phyloP scores from a whole-genome alignment of 768 basidiomycete genomes.

The Trametes meyenii region DNA sequence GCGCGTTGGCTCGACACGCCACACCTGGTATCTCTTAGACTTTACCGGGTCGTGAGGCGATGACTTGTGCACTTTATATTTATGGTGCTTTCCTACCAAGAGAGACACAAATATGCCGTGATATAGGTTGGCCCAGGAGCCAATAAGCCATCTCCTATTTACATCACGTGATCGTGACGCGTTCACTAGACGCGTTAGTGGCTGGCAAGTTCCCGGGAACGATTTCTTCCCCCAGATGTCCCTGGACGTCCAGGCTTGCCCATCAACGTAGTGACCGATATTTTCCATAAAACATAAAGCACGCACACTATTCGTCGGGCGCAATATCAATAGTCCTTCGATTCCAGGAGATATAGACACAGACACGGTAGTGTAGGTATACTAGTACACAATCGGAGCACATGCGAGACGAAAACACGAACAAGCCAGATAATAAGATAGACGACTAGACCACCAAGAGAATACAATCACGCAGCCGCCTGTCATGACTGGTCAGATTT shows the following conservation, averaged over 20 bases:
- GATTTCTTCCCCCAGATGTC: too few relatives aligned
- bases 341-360: slow-evolving; percentile 18
- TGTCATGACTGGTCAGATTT: background rate
- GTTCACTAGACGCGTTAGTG: slow-evolving; percentile 10
- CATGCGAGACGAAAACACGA: slow-evolving; percentile 12
- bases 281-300: too few relatives aligned
- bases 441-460: background rate
- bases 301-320: too few relatives aligned
- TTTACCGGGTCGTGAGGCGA: too few relatives aligned
- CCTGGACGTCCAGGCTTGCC: too few relatives aligned
- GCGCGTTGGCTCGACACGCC: too few relatives aligned
- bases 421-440: slow-evolving; percentile 23
- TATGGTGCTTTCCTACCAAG: too few relatives aligned
- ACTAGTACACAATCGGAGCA: slow-evolving; percentile 21
- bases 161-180: slow-evolving; percentile 15
- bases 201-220: too few relatives aligned
- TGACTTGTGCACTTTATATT: too few relatives aligned
- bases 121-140: background rate
- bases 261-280: too few relatives aligned
- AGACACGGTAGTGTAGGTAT: slow-evolving; percentile 21
- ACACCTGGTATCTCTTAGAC: background rate
- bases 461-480: slow-evolving; percentile 17
- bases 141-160: background rate
- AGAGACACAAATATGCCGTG: too few relatives aligned
- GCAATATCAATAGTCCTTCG: slow-evolving; percentile 4